Conservation (phyloP, 257 asterid genomes). For the Eucommia ulmoides region DNA sequence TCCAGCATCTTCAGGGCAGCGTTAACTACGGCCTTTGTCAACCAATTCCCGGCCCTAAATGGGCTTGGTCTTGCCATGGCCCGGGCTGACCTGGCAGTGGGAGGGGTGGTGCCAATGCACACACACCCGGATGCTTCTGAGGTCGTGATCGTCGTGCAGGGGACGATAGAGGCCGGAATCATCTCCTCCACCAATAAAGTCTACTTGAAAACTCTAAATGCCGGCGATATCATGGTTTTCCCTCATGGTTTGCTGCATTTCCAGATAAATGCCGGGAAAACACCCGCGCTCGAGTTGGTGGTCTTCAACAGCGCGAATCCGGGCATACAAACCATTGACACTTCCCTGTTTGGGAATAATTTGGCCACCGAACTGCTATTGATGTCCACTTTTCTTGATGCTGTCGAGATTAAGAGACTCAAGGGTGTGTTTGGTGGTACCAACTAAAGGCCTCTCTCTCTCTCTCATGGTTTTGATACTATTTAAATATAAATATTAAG, state of each 20-base stretch:
- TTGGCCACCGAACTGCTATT: no score
- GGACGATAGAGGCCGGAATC: constrained; percentile 39
- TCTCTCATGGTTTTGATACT: no score
- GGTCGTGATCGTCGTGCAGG: constrained; percentile 29
- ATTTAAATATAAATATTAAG: no score
- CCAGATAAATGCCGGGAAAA: constrained; percentile 47
- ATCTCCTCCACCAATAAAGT: constrained; percentile 26
- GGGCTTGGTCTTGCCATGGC: constrained; percentile 52
- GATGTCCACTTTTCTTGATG: no score
- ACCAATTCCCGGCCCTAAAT: constrained; percentile 45
- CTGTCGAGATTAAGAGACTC: no score
- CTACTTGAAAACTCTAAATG: constrained; percentile 23
- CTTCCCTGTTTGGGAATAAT: no score
- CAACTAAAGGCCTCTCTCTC: no score
- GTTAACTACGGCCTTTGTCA: constrained; percentile 19
- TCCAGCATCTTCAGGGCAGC: constrained; percentile 16
- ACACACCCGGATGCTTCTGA: constrained; percentile 53
- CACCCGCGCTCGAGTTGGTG: constrained; percentile 25
- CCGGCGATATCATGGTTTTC: constrained; percentile 45
- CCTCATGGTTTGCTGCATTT: constrained; percentile 51
- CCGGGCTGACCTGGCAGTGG: constrained; percentile 30
- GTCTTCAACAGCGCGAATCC: constrained; percentile 65
- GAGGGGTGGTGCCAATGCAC: constrained; percentile 48
- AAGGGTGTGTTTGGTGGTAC: no score
- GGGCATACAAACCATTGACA: no score